Conservation (phyloP, 768 basidiomycete species). For the Tephrocybe rancida region DNA sequence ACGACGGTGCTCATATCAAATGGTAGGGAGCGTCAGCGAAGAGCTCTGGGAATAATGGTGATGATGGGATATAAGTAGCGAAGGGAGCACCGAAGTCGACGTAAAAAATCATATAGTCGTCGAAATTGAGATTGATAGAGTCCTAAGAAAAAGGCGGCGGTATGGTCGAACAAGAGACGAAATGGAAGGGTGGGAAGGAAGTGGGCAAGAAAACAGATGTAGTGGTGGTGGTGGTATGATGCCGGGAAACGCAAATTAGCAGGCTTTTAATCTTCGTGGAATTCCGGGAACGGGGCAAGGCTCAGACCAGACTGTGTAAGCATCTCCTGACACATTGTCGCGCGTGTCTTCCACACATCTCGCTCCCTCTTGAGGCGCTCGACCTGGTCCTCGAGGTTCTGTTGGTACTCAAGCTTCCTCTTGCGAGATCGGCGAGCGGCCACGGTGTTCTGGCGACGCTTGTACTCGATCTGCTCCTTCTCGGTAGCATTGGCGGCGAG, state of each 20-base stretch:
- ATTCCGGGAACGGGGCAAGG: conserved; percentile 36
- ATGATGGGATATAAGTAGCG: conserved; percentile 23
- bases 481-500: conserved; percentile 45
- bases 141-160: conserved; percentile 9
- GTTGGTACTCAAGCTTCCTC: conserved; percentile 74
- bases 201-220: neutral
- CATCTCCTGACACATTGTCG: conserved; percentile 41
- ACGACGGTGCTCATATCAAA: conserved; percentile 60
- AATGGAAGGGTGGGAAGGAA: neutral
- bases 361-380: conserved; percentile 47
- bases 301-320: conserved; percentile 46
- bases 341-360: conserved; percentile 58
- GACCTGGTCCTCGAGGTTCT: conserved; percentile 55
- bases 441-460: conserved; percentile 79
- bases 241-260: conserved; percentile 14
- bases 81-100: conserved; percentile 32
- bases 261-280: conserved; percentile 28
- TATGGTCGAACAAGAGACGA: neutral
- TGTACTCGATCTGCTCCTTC: conserved; percentile 71
- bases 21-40: conserved; percentile 30
- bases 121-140: conserved; percentile 13
- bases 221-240: conserved; percentile 2
- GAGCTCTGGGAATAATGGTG: conserved; percentile 26
- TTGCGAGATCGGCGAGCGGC: conserved; percentile 77
- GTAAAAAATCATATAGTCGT: conserved; percentile 25